Evolutionary conservation across 192 early-diverging fungal genomes (phyloP).

Genomic region (Chytriomyces sp.): DNA sequence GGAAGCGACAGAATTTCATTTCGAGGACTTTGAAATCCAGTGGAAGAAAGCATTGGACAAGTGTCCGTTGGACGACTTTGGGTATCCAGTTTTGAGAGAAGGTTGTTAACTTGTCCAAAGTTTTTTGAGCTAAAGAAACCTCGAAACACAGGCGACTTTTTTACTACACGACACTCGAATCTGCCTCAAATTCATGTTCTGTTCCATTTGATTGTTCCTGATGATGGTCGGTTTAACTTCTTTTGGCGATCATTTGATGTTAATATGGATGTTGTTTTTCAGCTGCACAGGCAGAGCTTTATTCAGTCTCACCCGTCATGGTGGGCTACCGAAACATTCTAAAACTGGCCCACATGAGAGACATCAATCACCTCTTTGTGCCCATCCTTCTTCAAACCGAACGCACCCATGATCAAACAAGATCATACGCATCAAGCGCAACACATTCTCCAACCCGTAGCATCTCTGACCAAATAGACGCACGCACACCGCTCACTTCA

Average conservation of each 20-base stretch:
- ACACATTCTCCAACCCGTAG: not conserved
- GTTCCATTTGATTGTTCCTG: slow-evolving; percentile 74
- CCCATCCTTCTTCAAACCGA: slow-evolving; percentile 72
- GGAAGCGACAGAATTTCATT: slow-evolving; percentile 78
- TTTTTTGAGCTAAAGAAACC: too few relatives aligned
- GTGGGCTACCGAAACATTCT: slow-evolving; percentile 70
- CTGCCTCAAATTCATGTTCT: slow-evolving; percentile 72
- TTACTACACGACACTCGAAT: slow-evolving; percentile 79
- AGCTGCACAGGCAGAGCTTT: slow-evolving; percentile 28
- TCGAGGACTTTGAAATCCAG: slow-evolving; percentile 70
- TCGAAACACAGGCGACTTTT: slow-evolving; percentile 61
- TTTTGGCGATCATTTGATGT: not conserved
- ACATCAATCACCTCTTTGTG: slow-evolving; percentile 66
- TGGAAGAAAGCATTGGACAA: slow-evolving; percentile 59
- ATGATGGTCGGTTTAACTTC: slow-evolving; percentile 48
- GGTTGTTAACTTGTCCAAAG: slow-evolving; percentile 37
- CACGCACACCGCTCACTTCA: not conserved
- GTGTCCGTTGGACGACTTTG: slow-evolving; percentile 46
- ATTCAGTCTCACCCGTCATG: slow-evolving; percentile 47
- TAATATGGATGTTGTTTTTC: not conserved
- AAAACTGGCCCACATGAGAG: slow-evolving; percentile 60
- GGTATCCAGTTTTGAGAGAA: slow-evolving; percentile 50
- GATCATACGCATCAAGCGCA: not conserved
- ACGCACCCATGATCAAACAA: not conserved
- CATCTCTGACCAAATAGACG: not conserved